Conservation (phyloP, 2,329 filamentous ascomycete genomes). For the Colletotrichum plurivorum region DNA sequence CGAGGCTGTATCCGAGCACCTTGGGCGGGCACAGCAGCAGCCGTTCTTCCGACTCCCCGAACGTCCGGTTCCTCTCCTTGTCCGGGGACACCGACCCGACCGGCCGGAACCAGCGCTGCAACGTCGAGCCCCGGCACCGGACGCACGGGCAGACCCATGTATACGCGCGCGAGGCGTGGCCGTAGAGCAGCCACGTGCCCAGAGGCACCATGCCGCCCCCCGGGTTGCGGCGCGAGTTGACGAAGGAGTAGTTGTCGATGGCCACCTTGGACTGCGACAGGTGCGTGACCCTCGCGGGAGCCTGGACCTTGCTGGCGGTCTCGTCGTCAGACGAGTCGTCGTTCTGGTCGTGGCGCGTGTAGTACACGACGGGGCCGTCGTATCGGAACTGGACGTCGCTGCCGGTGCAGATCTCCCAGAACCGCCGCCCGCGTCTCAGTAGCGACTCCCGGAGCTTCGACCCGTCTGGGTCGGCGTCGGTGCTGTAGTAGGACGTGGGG, state of each 20-base stretch:
- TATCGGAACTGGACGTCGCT: not conserved
- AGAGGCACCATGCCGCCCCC: not conserved
- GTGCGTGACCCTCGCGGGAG: not conserved
- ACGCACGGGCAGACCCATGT: not conserved
- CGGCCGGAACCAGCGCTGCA: not conserved
- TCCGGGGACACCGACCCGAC: not conserved
- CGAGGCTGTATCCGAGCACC: not conserved
- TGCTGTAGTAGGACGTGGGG: not conserved
- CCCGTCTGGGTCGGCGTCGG: not conserved
- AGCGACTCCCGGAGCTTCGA: not conserved
- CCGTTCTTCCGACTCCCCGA: not conserved
- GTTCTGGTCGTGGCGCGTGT: not conserved
- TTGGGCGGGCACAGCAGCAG: slow-evolving; percentile 6
- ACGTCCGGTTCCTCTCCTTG: not conserved
- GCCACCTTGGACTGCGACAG: not conserved
- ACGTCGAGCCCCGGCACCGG: not conserved
- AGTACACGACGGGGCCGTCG: not conserved
- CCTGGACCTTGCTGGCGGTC: not conserved
- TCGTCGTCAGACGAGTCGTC: not conserved
- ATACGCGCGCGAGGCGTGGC: not conserved
- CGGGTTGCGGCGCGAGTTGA: not conserved
- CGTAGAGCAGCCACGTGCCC: not conserved
- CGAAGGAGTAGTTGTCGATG: slow-evolving; percentile 1
- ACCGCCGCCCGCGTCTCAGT: not conserved
- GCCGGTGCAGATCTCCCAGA: not conserved